Evolutionary conservation across 2,329 filamentous ascomycete species (phyloP).

Genomic region (Microsporum ferrugineum): DNA sequence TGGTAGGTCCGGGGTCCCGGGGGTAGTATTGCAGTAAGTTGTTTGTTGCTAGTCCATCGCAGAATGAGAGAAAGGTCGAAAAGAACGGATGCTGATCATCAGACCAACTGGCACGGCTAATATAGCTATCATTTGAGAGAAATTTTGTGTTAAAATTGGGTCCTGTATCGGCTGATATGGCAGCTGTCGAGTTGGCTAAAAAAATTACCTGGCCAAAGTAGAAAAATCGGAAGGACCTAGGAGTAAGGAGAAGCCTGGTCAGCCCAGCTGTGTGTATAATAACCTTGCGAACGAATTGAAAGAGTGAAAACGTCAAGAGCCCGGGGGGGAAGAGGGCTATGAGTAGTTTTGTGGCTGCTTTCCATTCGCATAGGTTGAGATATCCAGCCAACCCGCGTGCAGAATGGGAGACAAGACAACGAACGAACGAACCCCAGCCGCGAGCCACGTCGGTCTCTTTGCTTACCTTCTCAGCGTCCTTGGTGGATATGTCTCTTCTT

Average conservation of each 20-base stretch:
- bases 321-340: neutral
- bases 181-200: neutral
- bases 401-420: neutral
- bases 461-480: neutral
- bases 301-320: neutral
- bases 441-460: neutral
- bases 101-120: conserved; percentile 5
- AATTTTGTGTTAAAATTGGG: neutral
- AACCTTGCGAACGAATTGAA: neutral
- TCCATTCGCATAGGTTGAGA: neutral
- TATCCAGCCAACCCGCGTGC: neutral
- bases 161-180: neutral
- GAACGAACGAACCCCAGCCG: neutral
- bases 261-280: neutral
- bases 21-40: neutral
- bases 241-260: neutral
- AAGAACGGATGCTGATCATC: conserved; percentile 15
- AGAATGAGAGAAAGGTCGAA: conserved; percentile 5
- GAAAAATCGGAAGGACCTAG: neutral
- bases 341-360: neutral
- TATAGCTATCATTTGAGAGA: neutral
- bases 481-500: neutral
- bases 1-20: neutral
- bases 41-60: neutral
- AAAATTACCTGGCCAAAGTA: neutral